phyloP scores from a whole-genome alignment of 1,139 yeast genomes.

The Sugiyamaella xylanicola region DNA sequence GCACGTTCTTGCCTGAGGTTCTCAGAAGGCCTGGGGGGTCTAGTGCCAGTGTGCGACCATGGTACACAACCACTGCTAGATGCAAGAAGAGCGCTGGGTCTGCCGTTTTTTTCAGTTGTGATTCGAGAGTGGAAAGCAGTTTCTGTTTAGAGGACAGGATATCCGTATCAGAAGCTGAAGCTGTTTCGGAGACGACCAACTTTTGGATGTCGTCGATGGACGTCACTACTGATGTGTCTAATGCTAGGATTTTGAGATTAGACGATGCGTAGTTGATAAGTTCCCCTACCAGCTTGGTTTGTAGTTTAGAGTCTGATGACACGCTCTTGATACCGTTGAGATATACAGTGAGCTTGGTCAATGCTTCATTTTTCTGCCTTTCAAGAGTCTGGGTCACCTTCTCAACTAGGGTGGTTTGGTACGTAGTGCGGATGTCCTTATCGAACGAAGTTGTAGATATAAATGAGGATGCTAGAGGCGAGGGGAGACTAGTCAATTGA shows the following conservation, averaged over 20 bases:
- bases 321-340: slow-evolving; percentile 24
- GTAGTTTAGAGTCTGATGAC: slow-evolving; percentile 25
- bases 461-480: not conserved
- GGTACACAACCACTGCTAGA: slow-evolving; percentile 34
- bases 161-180: slow-evolving; percentile 4
- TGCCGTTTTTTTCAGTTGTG: slow-evolving; percentile 29
- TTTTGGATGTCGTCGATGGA: slow-evolving; percentile 6
- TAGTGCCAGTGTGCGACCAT: slow-evolving; percentile 25
- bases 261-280: slow-evolving; percentile 22
- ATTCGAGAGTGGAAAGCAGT: slow-evolving; percentile 20
- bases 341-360: slow-evolving; percentile 23
- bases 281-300: slow-evolving; percentile 23
- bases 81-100: slow-evolving; percentile 38
- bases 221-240: slow-evolving; percentile 1
- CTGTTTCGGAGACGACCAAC: not conserved
- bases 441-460: slow-evolving; percentile 9
- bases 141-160: slow-evolving; percentile 20
- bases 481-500: not conserved
- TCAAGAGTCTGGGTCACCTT: slow-evolving; percentile 18
- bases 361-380: slow-evolving; percentile 23
- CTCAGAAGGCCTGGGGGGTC: slow-evolving; percentile 31
- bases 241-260: slow-evolving; percentile 10
- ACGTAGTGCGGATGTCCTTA: slow-evolving; percentile 21
- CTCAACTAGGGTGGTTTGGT: slow-evolving; percentile 19
- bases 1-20: slow-evolving; percentile 40